phyloP scores from a whole-genome alignment of 2,329 filamentous ascomycete species.

The Pyricularia sp. region DNA sequence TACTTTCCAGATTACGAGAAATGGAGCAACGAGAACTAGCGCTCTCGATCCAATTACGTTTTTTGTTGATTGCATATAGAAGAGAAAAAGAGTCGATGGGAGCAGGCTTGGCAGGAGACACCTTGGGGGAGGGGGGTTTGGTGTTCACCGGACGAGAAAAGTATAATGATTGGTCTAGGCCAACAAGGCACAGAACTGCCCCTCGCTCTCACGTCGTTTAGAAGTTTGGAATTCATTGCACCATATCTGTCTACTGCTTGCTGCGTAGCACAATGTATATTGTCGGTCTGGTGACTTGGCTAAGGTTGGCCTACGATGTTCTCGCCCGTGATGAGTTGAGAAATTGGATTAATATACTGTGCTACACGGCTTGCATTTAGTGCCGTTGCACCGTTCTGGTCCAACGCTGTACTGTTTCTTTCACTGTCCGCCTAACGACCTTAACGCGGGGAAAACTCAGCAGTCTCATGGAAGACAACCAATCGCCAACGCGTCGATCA shows the following conservation, averaged over 20 bases:
- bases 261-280: background rate
- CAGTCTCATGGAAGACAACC: background rate
- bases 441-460: background rate
- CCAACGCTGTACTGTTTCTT: background rate
- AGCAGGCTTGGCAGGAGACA: background rate
- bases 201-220: background rate
- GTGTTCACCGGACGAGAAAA: background rate
- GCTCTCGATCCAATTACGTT: background rate
- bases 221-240: background rate
- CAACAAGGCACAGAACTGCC: background rate
- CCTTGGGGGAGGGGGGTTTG: too few relatives aligned
- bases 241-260: background rate
- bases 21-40: slow-evolving; percentile 13
- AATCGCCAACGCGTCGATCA: background rate
- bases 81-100: background rate
- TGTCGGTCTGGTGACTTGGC: background rate
- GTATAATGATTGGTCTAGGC: background rate
- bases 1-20: slow-evolving; percentile 46
- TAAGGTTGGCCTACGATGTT: background rate
- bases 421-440: background rate
- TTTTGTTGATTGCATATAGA: background rate
- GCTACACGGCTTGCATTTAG: background rate
- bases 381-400: background rate
- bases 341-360: background rate
- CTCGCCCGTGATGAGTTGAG: background rate